A percentile compares a stretch with the other conserved stretches of the same genome.
Evolutionary conservation across 2,329 filamentous ascomycete genomes (phyloP).

Genomic region (Colletotrichum eremochloae): DNA sequence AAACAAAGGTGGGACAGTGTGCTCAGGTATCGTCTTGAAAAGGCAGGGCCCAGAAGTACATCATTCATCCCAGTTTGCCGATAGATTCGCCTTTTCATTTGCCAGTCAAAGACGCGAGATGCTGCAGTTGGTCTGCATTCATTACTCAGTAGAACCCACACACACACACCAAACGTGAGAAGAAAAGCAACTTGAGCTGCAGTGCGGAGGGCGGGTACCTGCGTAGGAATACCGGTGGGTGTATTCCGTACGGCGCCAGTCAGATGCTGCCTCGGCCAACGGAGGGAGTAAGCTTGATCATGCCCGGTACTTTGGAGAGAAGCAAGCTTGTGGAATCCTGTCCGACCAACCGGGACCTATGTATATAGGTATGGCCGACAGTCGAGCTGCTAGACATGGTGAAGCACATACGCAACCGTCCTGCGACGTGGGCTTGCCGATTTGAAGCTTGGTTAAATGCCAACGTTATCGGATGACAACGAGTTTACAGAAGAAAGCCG

Average conservation of each 20-base stretch:
- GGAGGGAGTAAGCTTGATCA: constrained; percentile 24
- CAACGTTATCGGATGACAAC: constrained; percentile 28
- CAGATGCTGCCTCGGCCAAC: not conserved
- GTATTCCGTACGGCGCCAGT: not conserved
- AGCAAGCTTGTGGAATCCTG: not conserved
- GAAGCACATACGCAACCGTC: constrained; percentile 39
- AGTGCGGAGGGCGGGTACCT: constrained; percentile 21
- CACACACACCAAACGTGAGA: not conserved
- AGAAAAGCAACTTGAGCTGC: constrained; percentile 25
- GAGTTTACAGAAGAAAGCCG: constrained; percentile 7
- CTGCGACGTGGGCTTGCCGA: constrained; percentile 31
- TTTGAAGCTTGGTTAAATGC: constrained; percentile 13
- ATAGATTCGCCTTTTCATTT: not conserved
- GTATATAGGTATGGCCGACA: constrained; percentile 1
- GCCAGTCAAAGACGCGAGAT: constrained; percentile 1
- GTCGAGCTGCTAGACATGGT: constrained; percentile 19
- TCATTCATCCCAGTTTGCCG: not conserved
- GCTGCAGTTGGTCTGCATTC: constrained; percentile 20
- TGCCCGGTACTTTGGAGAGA: not conserved
- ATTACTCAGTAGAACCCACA: not conserved
- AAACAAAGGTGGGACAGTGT: not conserved
- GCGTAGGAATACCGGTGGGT: not conserved
- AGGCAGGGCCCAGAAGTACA: not conserved
- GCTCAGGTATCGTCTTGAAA: constrained; percentile 4
- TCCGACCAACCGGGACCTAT: not conserved